Percentiles rank a stretch among this genome's conserved stretches.
These are phyloP conservation scores for Paramecium bursaria DNA, from an alignment of 73 alveolate genomes.

Conservation along the genomic window DNA sequence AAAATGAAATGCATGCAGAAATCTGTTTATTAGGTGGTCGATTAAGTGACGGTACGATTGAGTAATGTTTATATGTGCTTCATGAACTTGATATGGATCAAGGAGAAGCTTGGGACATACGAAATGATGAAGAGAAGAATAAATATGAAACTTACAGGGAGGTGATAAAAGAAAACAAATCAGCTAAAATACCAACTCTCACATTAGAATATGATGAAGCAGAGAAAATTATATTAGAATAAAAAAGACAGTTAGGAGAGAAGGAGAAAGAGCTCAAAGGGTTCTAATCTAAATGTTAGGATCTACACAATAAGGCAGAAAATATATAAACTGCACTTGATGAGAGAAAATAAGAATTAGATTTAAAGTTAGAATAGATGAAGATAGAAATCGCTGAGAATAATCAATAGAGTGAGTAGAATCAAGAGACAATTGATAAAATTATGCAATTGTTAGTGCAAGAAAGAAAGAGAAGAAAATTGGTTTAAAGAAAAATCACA, in stretches of 20 bases:
- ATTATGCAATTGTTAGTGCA: slow-evolving; percentile 37
- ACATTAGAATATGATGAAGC: slow-evolving; percentile 68
- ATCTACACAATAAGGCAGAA: slow-evolving; percentile 41
- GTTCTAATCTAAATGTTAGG: neutral
- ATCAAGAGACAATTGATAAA: slow-evolving; percentile 9
- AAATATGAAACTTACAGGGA: slow-evolving; percentile 65
- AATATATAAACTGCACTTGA: slow-evolving; percentile 7
- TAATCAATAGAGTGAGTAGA: slow-evolving; percentile 48
- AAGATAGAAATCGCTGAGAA: slow-evolving; percentile 40
- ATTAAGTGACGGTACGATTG: slow-evolving; percentile 53
- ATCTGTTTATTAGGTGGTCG: slow-evolving; percentile 65
- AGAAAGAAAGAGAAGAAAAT: slow-evolving; percentile 68
- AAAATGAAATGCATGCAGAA: slow-evolving; percentile 64
- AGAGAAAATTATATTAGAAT: slow-evolving; percentile 63
- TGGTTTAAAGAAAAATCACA: slow-evolving; percentile 22
- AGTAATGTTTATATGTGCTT: slow-evolving; percentile 46
- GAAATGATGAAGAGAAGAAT: slow-evolving; percentile 51
- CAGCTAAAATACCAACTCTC: slow-evolving; percentile 49
- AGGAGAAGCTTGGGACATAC: slow-evolving; percentile 65
- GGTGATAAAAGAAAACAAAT: slow-evolving; percentile 61
- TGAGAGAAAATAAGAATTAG: slow-evolving; percentile 19
- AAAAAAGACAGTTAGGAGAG: slow-evolving; percentile 67
- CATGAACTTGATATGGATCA: slow-evolving; percentile 64
- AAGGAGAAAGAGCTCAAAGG: slow-evolving; percentile 53
- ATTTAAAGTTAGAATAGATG: slow-evolving; percentile 21